These are phyloP conservation scores for Cytospora piceicola DNA, from an alignment of 2,329 filamentous ascomycete genomes.

Conservation along the genomic window DNA sequence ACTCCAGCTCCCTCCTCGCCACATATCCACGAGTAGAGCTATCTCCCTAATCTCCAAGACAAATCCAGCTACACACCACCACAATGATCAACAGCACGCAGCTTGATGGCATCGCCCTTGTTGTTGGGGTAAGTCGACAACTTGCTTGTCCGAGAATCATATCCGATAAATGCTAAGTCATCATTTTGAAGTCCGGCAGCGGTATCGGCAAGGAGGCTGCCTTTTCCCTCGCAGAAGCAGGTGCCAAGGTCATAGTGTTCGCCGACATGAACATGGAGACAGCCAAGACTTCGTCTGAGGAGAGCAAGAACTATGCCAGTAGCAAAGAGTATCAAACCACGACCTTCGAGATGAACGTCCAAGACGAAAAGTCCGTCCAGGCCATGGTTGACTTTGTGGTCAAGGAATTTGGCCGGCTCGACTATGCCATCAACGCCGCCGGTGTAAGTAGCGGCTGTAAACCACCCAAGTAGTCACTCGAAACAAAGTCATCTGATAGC, in stretches of 20 bases:
- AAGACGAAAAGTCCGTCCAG: slow-evolving; percentile 31
- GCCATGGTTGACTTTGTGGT: slow-evolving; percentile 33
- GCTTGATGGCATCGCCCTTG: slow-evolving; percentile 32
- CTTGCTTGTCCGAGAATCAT: not conserved
- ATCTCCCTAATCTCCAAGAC: not conserved
- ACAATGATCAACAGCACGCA: slow-evolving; percentile 32
- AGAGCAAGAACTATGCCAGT: slow-evolving; percentile 32
- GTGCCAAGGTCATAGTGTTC: slow-evolving; percentile 32
- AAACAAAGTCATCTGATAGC: too few relatives aligned
- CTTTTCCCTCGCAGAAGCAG: slow-evolving; percentile 34
- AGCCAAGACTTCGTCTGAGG: slow-evolving; percentile 30
- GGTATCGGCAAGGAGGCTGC: slow-evolving; percentile 34
- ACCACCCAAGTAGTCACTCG: not conserved
- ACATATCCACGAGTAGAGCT: too few relatives aligned
- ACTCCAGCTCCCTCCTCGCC: not conserved
- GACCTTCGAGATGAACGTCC: slow-evolving; percentile 28
- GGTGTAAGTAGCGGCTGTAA: slow-evolving; percentile 27
- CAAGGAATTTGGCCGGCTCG: slow-evolving; percentile 32
- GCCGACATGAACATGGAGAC: slow-evolving; percentile 33
- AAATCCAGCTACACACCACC: slow-evolving; percentile 6
- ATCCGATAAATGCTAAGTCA: not conserved
- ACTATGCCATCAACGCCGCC: slow-evolving; percentile 34
- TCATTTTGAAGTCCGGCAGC: slow-evolving; percentile 23
- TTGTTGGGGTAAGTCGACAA: slow-evolving; percentile 29
- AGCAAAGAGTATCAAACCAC: slow-evolving; percentile 27